A percentile compares a stretch with the other conserved stretches of the same genome.
Evolutionary conservation across 163 green algal genomes (phyloP).

Genomic region (Scenedesmus sp.): DNA sequence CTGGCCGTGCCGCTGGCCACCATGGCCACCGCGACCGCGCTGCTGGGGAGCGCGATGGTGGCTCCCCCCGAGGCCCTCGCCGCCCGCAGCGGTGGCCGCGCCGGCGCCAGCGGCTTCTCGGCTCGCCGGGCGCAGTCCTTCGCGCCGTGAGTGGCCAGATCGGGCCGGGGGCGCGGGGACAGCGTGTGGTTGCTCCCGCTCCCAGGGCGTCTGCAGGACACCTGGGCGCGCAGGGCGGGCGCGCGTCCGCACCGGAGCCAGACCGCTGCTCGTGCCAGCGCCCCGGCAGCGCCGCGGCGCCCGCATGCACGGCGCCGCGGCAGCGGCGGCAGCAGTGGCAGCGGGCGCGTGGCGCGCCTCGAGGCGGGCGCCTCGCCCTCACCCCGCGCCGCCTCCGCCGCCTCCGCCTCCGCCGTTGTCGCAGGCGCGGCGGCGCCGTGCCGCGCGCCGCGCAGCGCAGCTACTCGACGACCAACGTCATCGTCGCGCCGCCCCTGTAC

Average conservation of each 20-base stretch:
- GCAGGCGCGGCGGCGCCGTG: too few relatives aligned
- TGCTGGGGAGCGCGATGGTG: slow-evolving; percentile 20
- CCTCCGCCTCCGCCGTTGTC: background rate
- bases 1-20: slow-evolving; percentile 11
- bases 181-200: too few relatives aligned
- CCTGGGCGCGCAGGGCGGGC: too few relatives aligned
- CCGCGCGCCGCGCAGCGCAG: background rate
- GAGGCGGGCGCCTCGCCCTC: too few relatives aligned
- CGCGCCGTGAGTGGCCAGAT: slow-evolving; percentile 19
- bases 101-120: slow-evolving; percentile 39
- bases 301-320: too few relatives aligned
- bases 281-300: too few relatives aligned
- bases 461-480: slow-evolving; percentile 31
- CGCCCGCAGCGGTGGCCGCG: slow-evolving; percentile 44
- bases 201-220: too few relatives aligned
- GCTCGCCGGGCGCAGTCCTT: slow-evolving; percentile 9
- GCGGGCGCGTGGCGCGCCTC: too few relatives aligned
- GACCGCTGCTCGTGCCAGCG: too few relatives aligned
- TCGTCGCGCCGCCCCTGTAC: slow-evolving; percentile 34
- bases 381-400: background rate
- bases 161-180: background rate
- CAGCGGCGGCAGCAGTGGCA: too few relatives aligned
- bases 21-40: background rate
- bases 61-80: slow-evolving; percentile 38
- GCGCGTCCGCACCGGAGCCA: too few relatives aligned